phyloP scores from a whole-genome alignment of 495 filamentous ascomycete species.

The Podospora anserina region DNA sequence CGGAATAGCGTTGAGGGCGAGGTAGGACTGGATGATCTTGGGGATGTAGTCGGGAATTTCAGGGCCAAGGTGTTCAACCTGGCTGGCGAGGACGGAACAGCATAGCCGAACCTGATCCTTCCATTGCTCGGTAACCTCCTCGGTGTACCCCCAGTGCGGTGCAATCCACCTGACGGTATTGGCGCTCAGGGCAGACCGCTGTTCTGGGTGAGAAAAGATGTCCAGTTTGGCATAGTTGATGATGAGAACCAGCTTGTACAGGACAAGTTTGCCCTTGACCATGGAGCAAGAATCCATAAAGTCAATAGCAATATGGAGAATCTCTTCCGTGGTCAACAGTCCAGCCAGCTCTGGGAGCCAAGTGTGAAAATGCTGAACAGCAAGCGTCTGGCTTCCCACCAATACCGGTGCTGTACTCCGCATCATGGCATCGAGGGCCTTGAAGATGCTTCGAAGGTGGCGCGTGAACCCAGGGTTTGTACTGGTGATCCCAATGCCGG shows the following conservation, averaged over 20 bases:
- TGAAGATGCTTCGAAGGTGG: conserved; percentile 84
- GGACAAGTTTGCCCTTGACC: conserved; percentile 88
- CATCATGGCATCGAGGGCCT: conserved; percentile 84
- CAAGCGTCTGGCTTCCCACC: conserved; percentile 89
- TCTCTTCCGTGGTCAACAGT: conserved; percentile 75
- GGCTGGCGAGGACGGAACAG: conserved; percentile 82
- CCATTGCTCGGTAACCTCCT: conserved; percentile 76
- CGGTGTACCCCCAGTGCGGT: conserved; percentile 83
- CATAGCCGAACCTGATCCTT: conserved; percentile 89
- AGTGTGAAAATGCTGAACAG: conserved; percentile 94
- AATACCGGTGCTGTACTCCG: conserved; percentile 75
- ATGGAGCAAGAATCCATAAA: conserved; percentile 88
- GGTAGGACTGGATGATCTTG: conserved; percentile 87
- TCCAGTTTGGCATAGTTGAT: conserved; percentile 80
- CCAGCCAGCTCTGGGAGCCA: conserved; percentile 88
- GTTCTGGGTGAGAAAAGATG: conserved; percentile 72
- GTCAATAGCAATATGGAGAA: conserved; percentile 83
- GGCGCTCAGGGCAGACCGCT: conserved; percentile 66
- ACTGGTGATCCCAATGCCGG: conserved; percentile 80
- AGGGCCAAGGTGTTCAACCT: conserved; percentile 73
- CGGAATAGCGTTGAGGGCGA: conserved; percentile 63
- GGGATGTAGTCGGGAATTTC: conserved; percentile 83
- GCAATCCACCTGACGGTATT: conserved; percentile 89
- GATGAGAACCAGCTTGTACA: conserved; percentile 90
- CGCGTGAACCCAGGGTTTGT: conserved; percentile 73